A percentile compares a stretch with the other conserved stretches of the same genome.
These are phyloP conservation scores for Aspergillus sp. DNA, from an alignment of 2,329 filamentous ascomycete species.

Conservation along the genomic window DNA sequence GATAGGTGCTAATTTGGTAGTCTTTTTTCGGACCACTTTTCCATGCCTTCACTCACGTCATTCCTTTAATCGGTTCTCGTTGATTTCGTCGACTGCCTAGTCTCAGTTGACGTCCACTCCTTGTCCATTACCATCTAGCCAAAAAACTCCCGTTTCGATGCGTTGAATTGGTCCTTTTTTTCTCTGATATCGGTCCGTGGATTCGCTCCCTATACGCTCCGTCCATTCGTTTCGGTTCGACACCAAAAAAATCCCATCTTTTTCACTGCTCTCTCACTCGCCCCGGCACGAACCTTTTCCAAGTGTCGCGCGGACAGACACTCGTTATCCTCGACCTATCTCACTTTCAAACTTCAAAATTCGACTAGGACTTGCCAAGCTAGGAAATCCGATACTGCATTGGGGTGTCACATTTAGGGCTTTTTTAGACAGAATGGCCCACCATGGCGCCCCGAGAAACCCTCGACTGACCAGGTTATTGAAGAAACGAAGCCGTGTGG, in stretches of 20 bases:
- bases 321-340: not conserved
- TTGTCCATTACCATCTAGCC: conserved; percentile 3
- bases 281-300: not conserved
- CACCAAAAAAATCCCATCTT: not conserved
- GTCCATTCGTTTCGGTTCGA: conserved; percentile 1
- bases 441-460: conserved; percentile 11
- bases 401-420: too few relatives aligned
- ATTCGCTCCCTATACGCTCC: conserved; percentile 3
- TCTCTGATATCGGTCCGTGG: not conserved
- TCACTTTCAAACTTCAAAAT: not conserved
- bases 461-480: conserved; percentile 7
- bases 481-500: conserved; percentile 6
- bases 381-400: too few relatives aligned
- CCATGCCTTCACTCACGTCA: conserved; percentile 5
- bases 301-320: conserved; percentile 12
- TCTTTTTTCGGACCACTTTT: not conserved
- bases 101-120: conserved; percentile 17
- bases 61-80: conserved; percentile 1
- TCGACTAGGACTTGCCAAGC: not conserved
- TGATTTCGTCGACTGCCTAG: conserved; percentile 9
- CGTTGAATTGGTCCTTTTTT: not conserved
- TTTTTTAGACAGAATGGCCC: conserved; percentile 8
- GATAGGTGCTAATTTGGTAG: not conserved
- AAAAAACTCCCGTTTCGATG: not conserved
- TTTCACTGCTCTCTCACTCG: not conserved